These are phyloP conservation scores for Neurospora sp. DNA, from an alignment of 495 filamentous ascomycete species.

Conservation along the genomic window DNA sequence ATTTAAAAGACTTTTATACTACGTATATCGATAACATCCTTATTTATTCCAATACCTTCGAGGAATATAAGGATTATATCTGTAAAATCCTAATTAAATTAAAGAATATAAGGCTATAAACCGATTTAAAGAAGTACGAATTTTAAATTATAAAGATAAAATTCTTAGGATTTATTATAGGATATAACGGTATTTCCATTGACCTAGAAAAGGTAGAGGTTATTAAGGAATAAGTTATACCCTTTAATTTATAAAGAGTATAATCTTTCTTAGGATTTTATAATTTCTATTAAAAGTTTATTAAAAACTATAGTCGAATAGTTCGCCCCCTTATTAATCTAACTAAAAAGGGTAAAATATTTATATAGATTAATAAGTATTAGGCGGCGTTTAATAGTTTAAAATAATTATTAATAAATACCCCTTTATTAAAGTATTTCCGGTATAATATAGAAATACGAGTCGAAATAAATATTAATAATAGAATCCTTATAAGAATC, in stretches of 20 bases:
- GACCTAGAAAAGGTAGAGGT: background rate
- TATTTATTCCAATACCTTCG: background rate
- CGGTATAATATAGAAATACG: background rate
- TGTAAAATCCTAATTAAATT: slow-evolving; percentile 4
- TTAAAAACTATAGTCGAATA: background rate
- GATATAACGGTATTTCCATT: background rate
- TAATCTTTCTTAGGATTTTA: too few relatives aligned
- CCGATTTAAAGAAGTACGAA: slow-evolving; percentile 22
- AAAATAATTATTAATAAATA: background rate
- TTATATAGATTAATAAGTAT: background rate
- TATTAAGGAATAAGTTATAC: background rate
- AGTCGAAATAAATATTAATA: background rate
- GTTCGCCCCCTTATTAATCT: background rate
- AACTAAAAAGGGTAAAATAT: background rate
- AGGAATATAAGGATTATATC: background rate
- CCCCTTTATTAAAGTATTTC: background rate
- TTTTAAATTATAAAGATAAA: slow-evolving; percentile 16
- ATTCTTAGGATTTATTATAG: slow-evolving; percentile 19
- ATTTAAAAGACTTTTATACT: too few relatives aligned
- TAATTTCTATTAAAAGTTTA: slow-evolving; percentile 5
- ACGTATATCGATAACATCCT: background rate
- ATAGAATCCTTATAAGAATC: background rate
- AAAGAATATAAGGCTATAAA: background rate
- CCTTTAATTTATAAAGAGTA: background rate
- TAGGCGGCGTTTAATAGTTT: background rate